A percentile compares a stretch with the other conserved stretches of the same genome.
phyloP scores from a whole-genome alignment of 208 protist species.

The Kentomonas sorsogonicus region DNA sequence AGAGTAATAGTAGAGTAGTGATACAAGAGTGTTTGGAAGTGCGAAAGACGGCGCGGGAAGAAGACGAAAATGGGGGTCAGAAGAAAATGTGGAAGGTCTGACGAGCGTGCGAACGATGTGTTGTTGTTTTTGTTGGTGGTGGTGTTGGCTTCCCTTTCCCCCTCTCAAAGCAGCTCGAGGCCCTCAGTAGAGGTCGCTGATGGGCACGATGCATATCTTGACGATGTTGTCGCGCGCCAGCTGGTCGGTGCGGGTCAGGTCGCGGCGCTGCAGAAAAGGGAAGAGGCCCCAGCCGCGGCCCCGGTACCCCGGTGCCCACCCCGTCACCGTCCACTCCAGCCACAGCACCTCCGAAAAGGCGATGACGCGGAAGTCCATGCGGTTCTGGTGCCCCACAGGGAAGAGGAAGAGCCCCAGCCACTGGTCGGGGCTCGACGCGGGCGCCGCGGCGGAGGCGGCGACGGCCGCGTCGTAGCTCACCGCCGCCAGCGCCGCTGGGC shows the following conservation, averaged over 20 bases:
- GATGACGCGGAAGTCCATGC: slow-evolving; percentile 68
- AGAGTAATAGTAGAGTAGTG: slow-evolving; percentile 6
- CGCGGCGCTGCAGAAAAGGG: slow-evolving; percentile 49
- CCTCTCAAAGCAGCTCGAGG: too few relatives aligned
- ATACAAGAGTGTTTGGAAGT: not conserved
- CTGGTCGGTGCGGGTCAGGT: slow-evolving; percentile 63
- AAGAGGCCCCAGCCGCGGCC: slow-evolving; percentile 73
- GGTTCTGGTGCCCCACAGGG: slow-evolving; percentile 38
- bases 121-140: too few relatives aligned
- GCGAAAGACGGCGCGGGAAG: too few relatives aligned
- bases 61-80: too few relatives aligned
- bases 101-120: too few relatives aligned
- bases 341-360: slow-evolving; percentile 64
- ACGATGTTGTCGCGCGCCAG: slow-evolving; percentile 59
- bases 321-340: slow-evolving; percentile 61
- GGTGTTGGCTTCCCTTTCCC: too few relatives aligned
- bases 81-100: too few relatives aligned
- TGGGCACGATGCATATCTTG: slow-evolving; percentile 65
- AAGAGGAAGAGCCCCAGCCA: slow-evolving; percentile 66
- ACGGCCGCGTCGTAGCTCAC: not conserved
- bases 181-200: slow-evolving; percentile 56
- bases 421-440: slow-evolving; percentile 33
- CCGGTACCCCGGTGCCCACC: slow-evolving; percentile 37
- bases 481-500: not conserved
- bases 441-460: too few relatives aligned